Conservation (phyloP, 2,329 filamentous ascomycete genomes). For the Colletotrichum sp. region DNA sequence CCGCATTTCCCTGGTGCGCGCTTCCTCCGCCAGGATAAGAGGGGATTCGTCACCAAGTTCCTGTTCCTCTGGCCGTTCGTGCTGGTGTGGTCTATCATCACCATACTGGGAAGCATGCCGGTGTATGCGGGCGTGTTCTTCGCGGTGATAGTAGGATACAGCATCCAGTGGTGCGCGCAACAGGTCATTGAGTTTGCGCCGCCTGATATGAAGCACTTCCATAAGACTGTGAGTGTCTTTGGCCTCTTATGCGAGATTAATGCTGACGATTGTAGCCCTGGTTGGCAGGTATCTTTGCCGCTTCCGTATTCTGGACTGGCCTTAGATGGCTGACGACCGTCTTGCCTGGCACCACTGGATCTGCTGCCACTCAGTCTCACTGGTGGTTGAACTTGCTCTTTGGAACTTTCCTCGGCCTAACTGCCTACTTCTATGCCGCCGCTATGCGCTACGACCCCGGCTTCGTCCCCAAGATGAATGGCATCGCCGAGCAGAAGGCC, state of each 20-base stretch:
- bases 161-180: slow-evolving; percentile 78
- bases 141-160: slow-evolving; percentile 68
- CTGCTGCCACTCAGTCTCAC: slow-evolving; percentile 67
- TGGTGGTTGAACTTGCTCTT: slow-evolving; percentile 84
- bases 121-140: slow-evolving; percentile 80
- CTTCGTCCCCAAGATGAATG: slow-evolving; percentile 88
- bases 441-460: slow-evolving; percentile 91
- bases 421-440: slow-evolving; percentile 83
- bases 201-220: slow-evolving; percentile 85
- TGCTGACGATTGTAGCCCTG: slow-evolving; percentile 68
- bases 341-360: slow-evolving; percentile 54
- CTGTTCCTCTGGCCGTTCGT: slow-evolving; percentile 89
- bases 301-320: slow-evolving; percentile 80
- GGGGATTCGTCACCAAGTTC: slow-evolving; percentile 80
- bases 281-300: slow-evolving; percentile 92
- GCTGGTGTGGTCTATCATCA: slow-evolving; percentile 73
- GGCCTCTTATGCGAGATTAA: slow-evolving; percentile 11
- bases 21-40: slow-evolving; percentile 77
- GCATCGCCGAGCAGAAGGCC: slow-evolving; percentile 87
- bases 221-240: slow-evolving; percentile 74
- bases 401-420: slow-evolving; percentile 65
- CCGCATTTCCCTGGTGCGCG: slow-evolving; percentile 76
- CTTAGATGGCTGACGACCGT: slow-evolving; percentile 77
- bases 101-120: slow-evolving; percentile 74
- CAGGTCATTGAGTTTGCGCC: slow-evolving; percentile 84